phyloP scores from a whole-genome alignment of 2,329 filamentous ascomycete species.

The Blumeriella jaapii region DNA sequence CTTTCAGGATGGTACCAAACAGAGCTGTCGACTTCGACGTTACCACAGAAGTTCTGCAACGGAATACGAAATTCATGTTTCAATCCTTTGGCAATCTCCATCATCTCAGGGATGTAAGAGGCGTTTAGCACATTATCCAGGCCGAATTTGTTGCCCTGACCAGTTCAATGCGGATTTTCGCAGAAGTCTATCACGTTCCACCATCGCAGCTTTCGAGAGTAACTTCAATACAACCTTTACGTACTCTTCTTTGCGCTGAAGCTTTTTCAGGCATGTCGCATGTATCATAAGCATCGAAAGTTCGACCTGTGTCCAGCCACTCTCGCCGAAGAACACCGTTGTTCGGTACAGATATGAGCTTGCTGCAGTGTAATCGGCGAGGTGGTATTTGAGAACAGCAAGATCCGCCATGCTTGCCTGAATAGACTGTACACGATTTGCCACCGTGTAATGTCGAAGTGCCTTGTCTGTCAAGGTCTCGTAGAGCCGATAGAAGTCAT shows the following conservation, averaged over 20 bases:
- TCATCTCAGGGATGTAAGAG: conserved; percentile 25
- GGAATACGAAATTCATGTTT: conserved; percentile 54
- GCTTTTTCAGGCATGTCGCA: conserved; percentile 65
- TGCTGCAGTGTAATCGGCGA: conserved; percentile 62
- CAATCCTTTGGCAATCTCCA: conserved; percentile 27
- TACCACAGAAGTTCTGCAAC: conserved; percentile 62
- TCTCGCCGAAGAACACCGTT: conserved; percentile 66
- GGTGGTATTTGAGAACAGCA: conserved; percentile 69
- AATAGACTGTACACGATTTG: conserved; percentile 65
- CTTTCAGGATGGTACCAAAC: conserved; percentile 57
- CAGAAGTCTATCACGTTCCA: conserved; percentile 38
- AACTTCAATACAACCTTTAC: conserved; percentile 65
- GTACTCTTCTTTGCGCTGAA: conserved; percentile 69
- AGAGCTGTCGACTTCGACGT: conserved; percentile 54
- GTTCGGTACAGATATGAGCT: conserved; percentile 68
- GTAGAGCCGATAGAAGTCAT: conserved; percentile 55
- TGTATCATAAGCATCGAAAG: conserved; percentile 80
- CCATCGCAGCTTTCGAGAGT: conserved; percentile 51
- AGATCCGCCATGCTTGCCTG: conserved; percentile 74
- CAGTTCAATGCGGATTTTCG: conserved; percentile 25
- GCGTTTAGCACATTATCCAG: conserved; percentile 15
- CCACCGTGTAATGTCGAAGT: conserved; percentile 70
- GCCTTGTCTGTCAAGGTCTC: conserved; percentile 76
- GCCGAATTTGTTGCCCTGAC: conserved; percentile 7
- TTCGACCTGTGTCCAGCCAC: conserved; percentile 70